Evolutionary conservation across 1,139 yeast genomes (phyloP).

Genomic region (Meyerozyma carpophila): DNA sequence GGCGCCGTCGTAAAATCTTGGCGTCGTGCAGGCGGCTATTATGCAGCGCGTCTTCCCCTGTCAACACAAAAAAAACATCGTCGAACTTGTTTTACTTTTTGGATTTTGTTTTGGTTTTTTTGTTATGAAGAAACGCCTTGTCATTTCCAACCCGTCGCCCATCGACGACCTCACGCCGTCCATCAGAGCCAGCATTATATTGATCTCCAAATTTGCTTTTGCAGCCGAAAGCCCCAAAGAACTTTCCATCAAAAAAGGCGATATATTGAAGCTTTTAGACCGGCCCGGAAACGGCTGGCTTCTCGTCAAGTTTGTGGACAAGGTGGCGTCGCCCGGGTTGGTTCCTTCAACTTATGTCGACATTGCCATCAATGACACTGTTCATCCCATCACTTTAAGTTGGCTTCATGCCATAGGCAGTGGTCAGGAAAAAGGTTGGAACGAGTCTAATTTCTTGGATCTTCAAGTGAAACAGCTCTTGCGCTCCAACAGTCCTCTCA

Average conservation of each 20-base stretch:
- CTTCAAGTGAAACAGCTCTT: constrained; percentile 15
- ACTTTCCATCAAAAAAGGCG: constrained; percentile 34
- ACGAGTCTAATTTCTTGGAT: constrained; percentile 15
- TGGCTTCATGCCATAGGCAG: constrained; percentile 26
- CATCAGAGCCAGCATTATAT: constrained; percentile 27
- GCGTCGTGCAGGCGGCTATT: neutral
- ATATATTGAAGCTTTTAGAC: constrained; percentile 34
- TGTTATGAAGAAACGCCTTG: constrained; percentile 6
- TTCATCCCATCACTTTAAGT: constrained; percentile 30
- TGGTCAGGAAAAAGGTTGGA: constrained; percentile 6
- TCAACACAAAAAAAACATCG: neutral
- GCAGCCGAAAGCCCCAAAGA: constrained; percentile 29
- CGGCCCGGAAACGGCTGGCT: constrained; percentile 40
- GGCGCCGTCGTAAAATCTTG: neutral
- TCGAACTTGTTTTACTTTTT: neutral
- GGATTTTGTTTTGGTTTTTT: neutral
- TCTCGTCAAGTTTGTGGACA: constrained; percentile 37
- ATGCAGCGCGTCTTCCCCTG: neutral
- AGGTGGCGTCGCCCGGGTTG: constrained; percentile 30
- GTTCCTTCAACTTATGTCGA: constrained; percentile 43
- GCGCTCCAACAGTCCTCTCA: constrained; percentile 15
- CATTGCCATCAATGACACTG: constrained; percentile 38
- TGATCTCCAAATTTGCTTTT: constrained; percentile 35
- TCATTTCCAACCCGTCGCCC: constrained; percentile 16
- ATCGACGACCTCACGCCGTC: constrained; percentile 9